A percentile compares a stretch with the other conserved stretches of the same genome.
phyloP scores from a whole-genome alignment of 257 asterid species.

The Penstemon davidsonii region DNA sequence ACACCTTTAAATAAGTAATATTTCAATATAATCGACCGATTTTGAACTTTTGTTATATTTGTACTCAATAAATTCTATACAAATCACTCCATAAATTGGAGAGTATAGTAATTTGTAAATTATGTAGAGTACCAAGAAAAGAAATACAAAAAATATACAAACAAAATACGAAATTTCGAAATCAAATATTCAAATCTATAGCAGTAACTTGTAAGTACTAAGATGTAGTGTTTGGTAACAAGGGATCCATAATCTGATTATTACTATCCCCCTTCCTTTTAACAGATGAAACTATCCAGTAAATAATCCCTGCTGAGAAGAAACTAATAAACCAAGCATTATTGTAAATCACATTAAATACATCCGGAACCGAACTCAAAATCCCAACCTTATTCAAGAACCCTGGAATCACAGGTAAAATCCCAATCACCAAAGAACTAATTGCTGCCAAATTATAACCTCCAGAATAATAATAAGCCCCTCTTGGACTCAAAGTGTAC shows the following conservation, averaged over 20 bases:
- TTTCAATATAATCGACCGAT: too few relatives aligned
- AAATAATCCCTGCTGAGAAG: slow-evolving; percentile 63
- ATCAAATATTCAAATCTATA: not conserved
- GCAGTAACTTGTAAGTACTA: slow-evolving; percentile 10
- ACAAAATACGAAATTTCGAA: not conserved
- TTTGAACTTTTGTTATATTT: too few relatives aligned
- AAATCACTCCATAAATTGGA: too few relatives aligned
- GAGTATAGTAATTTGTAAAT: too few relatives aligned
- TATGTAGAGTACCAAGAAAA: not conserved
- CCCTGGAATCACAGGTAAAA: slow-evolving; percentile 89
- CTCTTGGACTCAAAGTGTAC: slow-evolving; percentile 53
- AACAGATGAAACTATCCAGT: slow-evolving; percentile 46
- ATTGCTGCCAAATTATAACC: slow-evolving; percentile 72
- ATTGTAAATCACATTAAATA: slow-evolving; percentile 43
- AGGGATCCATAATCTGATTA: slow-evolving; percentile 31
- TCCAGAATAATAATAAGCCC: slow-evolving; percentile 62
- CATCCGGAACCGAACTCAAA: slow-evolving; percentile 39
- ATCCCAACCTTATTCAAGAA: slow-evolving; percentile 71
- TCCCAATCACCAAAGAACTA: slow-evolving; percentile 56
- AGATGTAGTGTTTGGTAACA: slow-evolving; percentile 32
- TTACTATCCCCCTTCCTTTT: slow-evolving; percentile 22
- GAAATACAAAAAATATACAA: not conserved
- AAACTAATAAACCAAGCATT: slow-evolving; percentile 92
- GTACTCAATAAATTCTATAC: too few relatives aligned
- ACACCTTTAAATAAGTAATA: too few relatives aligned